Evolutionary conservation across 1,139 yeast genomes (phyloP).

Genomic region (Candida mesenterica): DNA sequence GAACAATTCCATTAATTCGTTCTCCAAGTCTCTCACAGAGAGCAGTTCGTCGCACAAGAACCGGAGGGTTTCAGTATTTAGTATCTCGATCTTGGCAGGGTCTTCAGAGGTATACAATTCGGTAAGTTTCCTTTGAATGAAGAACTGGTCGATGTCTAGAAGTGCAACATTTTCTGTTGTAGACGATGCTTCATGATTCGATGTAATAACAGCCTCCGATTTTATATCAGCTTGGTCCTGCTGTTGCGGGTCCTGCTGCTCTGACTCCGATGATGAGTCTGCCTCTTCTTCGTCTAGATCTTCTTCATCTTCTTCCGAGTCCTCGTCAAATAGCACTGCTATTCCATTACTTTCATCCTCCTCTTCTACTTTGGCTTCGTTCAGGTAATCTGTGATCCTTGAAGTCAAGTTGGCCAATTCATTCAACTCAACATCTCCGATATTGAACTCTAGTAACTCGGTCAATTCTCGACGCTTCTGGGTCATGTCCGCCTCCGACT

Average conservation of each 20-base stretch:
- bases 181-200: neutral
- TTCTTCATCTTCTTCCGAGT: slow-evolving; percentile 36
- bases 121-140: slow-evolving; percentile 23
- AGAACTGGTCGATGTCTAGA: slow-evolving; percentile 24
- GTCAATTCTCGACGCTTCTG: slow-evolving; percentile 36
- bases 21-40: slow-evolving; percentile 47
- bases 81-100: slow-evolving; percentile 16
- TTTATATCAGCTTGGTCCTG: slow-evolving; percentile 19
- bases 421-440: slow-evolving; percentile 51
- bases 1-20: slow-evolving; percentile 48
- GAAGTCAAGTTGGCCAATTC: slow-evolving; percentile 51
- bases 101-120: slow-evolving; percentile 13
- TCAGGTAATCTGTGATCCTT: slow-evolving; percentile 56
- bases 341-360: slow-evolving; percentile 30
- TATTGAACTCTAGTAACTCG: slow-evolving; percentile 42
- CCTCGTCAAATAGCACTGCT: slow-evolving; percentile 45
- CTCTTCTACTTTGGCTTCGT: slow-evolving; percentile 25
- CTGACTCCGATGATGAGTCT: slow-evolving; percentile 11
- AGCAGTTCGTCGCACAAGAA: slow-evolving; percentile 19
- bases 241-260: neutral
- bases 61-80: slow-evolving; percentile 17
- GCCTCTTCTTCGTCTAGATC: slow-evolving; percentile 33
- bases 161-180: slow-evolving; percentile 14
- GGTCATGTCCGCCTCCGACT: slow-evolving; percentile 36
- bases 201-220: slow-evolving; percentile 13